phyloP scores from a whole-genome alignment of 176 grass and related monocot genomes.

The Poa pratensis region DNA sequence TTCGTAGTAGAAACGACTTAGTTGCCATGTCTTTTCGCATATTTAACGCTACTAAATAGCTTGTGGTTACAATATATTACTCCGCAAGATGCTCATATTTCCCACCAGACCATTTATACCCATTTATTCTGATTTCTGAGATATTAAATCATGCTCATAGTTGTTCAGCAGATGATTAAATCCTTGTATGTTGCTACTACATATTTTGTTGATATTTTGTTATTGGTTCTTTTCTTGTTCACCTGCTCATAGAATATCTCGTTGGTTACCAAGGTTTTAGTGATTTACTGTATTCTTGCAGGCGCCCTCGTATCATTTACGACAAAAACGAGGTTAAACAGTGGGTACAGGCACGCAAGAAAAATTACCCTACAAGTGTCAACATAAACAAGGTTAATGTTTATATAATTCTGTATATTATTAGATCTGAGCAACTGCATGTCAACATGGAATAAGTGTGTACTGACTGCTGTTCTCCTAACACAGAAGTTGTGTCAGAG shows the following conservation, averaged over 20 bases:
- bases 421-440: neutral
- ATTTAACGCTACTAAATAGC: neutral
- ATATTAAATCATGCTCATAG: neutral
- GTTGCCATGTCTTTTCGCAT: neutral
- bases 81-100: neutral
- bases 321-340: conserved; percentile 79
- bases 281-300: conserved; percentile 45
- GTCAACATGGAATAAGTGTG: conserved; percentile 30
- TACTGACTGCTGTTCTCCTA: conserved; percentile 34
- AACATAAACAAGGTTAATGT: conserved; percentile 69
- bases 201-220: conserved; percentile 16
- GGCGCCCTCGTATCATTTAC: conserved; percentile 58
- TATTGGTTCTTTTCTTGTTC: conserved; percentile 19
- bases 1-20: neutral
- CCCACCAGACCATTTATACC: neutral
- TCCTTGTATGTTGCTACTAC: neutral
- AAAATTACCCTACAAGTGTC: conserved; percentile 73
- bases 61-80: neutral
- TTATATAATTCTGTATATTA: conserved; percentile 18
- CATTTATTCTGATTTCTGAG: neutral
- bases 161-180: conserved; percentile 1
- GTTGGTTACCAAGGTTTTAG: neutral
- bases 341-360: conserved; percentile 86
- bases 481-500: conserved; percentile 66
- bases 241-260: neutral